These are phyloP conservation scores for Chloroidium sp. DNA, from an alignment of 163 green algal species.

Conservation along the genomic window DNA sequence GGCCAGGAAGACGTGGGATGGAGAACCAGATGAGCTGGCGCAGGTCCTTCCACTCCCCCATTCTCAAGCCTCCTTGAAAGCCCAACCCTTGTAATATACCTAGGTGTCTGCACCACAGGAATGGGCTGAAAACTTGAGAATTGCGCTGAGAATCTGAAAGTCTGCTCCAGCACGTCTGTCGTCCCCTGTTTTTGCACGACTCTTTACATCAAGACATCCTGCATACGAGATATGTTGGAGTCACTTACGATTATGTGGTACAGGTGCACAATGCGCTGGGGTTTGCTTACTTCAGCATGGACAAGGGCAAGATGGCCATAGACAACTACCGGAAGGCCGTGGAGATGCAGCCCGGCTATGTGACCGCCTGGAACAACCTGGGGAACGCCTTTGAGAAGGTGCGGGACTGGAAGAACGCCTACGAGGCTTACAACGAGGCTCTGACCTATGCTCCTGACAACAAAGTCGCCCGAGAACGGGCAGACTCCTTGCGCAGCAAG, in stretches of 20 bases:
- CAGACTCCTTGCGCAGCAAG: conserved; percentile 14
- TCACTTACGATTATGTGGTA: not conserved
- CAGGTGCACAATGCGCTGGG: conserved; percentile 97
- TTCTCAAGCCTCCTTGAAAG: no score
- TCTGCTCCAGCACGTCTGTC: not conserved
- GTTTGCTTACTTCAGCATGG: conserved; percentile 90
- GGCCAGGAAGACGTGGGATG: conserved; percentile 85
- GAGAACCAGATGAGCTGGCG: conserved; percentile 83
- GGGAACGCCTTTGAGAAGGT: conserved; percentile 72
- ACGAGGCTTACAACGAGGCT: conserved; percentile 32
- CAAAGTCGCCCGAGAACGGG: conserved; percentile 32
- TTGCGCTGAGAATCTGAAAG: not conserved
- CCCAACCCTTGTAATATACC: no score
- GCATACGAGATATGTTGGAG: not conserved
- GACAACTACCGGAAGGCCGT: conserved; percentile 83
- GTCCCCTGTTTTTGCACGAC: not conserved
- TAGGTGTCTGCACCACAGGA: no score
- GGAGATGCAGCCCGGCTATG: conserved; percentile 89
- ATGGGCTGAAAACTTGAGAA: no score
- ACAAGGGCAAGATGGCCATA: conserved; percentile 65
- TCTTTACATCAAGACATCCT: not conserved
- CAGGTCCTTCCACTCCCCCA: conserved; percentile 37
- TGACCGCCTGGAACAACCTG: conserved; percentile 99
- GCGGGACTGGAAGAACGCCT: conserved; percentile 14
- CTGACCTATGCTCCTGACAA: conserved; percentile 42